Evolutionary conservation across 495 filamentous ascomycete genomes (phyloP).

Genomic region (Umbilicaria muhlenbergii): DNA sequence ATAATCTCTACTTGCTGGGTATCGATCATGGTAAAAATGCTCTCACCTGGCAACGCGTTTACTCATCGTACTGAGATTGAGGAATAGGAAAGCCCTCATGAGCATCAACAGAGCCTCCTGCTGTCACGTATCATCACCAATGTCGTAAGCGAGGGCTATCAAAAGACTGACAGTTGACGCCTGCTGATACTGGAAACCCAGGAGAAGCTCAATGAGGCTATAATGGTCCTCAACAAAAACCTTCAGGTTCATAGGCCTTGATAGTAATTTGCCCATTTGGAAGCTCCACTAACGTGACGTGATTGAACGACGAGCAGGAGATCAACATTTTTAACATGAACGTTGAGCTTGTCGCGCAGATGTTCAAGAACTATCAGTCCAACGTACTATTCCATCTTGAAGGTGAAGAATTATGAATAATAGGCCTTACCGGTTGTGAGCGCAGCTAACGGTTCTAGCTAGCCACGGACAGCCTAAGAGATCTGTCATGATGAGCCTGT

Average conservation of each 20-base stretch:
- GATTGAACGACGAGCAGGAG: constrained; percentile 37
- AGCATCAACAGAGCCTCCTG: constrained; percentile 88
- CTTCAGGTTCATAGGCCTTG: constrained; percentile 47
- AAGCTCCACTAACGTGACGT: neutral
- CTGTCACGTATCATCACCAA: constrained; percentile 94
- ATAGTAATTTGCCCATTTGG: constrained; percentile 1
- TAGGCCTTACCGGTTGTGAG: neutral
- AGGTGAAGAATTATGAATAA: constrained; percentile 35
- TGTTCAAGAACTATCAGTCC: constrained; percentile 99
- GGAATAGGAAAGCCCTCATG: constrained; percentile 80
- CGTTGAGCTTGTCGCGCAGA: constrained; percentile 91
- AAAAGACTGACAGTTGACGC: neutral
- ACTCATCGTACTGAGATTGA: no score
- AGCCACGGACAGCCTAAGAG: constrained; percentile 79
- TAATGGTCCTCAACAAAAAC: constrained; percentile 80
- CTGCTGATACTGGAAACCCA: constrained; percentile 18
- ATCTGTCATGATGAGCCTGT: constrained; percentile 37
- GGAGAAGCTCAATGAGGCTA: constrained; percentile 96
- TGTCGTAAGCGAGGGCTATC: constrained; percentile 46
- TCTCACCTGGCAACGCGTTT: no score
- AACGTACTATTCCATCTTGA: constrained; percentile 96
- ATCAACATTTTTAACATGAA: constrained; percentile 99
- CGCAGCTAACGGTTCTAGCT: constrained; percentile 6
- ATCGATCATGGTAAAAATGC: no score
- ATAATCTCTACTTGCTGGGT: no score